Conservation (phyloP, 1,139 yeast species). For the Suhomyces ambrosiae region DNA sequence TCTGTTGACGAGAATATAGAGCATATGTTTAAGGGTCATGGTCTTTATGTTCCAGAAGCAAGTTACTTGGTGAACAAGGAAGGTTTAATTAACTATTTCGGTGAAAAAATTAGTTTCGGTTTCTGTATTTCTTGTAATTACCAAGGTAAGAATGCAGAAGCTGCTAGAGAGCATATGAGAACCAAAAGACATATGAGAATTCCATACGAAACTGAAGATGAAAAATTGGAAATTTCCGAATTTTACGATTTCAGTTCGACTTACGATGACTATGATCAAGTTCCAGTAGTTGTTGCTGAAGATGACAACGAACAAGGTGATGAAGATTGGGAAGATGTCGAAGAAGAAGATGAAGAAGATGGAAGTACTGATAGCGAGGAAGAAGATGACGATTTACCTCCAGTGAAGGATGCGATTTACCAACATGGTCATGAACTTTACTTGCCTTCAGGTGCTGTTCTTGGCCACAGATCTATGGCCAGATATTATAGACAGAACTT, state of each 20-base stretch:
- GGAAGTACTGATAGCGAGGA: conserved; percentile 35
- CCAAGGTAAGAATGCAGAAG: conserved; percentile 80
- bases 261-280: conserved; percentile 40
- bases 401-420: conserved; percentile 35
- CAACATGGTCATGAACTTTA: conserved; percentile 75
- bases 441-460: conserved; percentile 81
- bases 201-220: conserved; percentile 85
- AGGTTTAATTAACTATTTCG: conserved; percentile 75
- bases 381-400: conserved; percentile 34
- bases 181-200: conserved; percentile 84
- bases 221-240: conserved; percentile 75
- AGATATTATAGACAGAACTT: conserved; percentile 80
- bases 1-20: conserved; percentile 62
- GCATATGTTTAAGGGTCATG: conserved; percentile 79
- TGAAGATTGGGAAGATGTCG: conserved; percentile 52
- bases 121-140: conserved; percentile 82
- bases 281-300: conserved; percentile 2
- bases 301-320: conserved; percentile 21
- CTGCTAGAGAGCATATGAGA: conserved; percentile 87
- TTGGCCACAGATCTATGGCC: conserved; percentile 88
- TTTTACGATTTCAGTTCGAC: conserved; percentile 85
- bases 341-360: conserved; percentile 27
- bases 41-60: conserved; percentile 84
- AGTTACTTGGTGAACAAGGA: conserved; percentile 65
- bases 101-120: conserved; percentile 84